These are phyloP conservation scores for Hordeum vulgare DNA, from an alignment of 176 grass and related monocot species.

Conservation along the genomic window MorexV3_pseudomolecules_assembly NC_058520.1:543387422-543387921, in stretches of 20 bases:
- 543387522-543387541: neutral
- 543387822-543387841: neutral
- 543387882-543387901: slow-evolving; percentile 79
- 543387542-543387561: slow-evolving; percentile 24
- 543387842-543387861: slow-evolving; percentile 54
- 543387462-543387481: neutral
- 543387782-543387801: neutral
- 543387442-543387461: neutral
- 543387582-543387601: slow-evolving; percentile 67
- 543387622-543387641: slow-evolving; percentile 54
- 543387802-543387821: slow-evolving; percentile 1
- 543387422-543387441: neutral
- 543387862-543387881: slow-evolving; percentile 64
- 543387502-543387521: neutral
- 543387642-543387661: slow-evolving; percentile 47
- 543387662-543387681: slow-evolving; percentile 55
- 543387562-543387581: slow-evolving; percentile 73
- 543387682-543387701: slow-evolving; percentile 51
- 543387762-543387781: slow-evolving; percentile 19
- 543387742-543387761: slow-evolving; percentile 77
- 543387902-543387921: slow-evolving; percentile 83
- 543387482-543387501: neutral
- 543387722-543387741: slow-evolving; percentile 70
- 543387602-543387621: slow-evolving; percentile 54
- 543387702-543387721: slow-evolving; percentile 60